phyloP scores from a whole-genome alignment of 768 basidiomycete genomes.

The Lentinus brumalis region DNA sequence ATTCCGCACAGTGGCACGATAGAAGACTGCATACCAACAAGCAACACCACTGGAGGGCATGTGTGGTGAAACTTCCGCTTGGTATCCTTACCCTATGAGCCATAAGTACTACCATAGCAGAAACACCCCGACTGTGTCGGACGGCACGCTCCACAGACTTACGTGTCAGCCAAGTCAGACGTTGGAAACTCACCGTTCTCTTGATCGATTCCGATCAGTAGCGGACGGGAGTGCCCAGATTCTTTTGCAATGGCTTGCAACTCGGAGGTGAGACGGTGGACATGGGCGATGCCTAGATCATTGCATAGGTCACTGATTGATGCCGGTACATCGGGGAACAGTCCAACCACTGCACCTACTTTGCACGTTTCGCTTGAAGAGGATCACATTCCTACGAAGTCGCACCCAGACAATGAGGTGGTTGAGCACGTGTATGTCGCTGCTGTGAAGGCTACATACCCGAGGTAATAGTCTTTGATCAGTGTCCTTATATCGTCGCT shows the following conservation, averaged over 20 bases:
- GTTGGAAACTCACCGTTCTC: slow-evolving; percentile 56
- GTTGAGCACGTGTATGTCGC: background rate
- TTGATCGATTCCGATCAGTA: slow-evolving; percentile 74
- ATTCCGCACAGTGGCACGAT: too few species aligned
- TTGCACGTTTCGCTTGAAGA: slow-evolving; percentile 68
- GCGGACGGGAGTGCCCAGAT: slow-evolving; percentile 54
- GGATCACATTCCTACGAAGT: slow-evolving; percentile 50
- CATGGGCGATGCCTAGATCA: slow-evolving; percentile 50
- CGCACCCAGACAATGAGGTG: background rate
- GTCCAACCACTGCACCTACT: slow-evolving; percentile 34
- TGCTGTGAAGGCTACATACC: slow-evolving; percentile 32
- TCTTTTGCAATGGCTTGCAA: slow-evolving; percentile 59
- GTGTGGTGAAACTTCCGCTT: too few species aligned
- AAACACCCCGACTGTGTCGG: too few species aligned
- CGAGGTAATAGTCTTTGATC: slow-evolving; percentile 64
- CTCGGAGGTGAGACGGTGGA: slow-evolving; percentile 46
- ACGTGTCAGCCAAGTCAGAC: too few species aligned
- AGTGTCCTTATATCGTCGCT: slow-evolving; percentile 55
- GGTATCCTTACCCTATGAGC: too few species aligned
- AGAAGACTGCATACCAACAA: too few species aligned
- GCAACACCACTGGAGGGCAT: too few species aligned
- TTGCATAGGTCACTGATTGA: background rate
- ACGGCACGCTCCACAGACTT: too few species aligned
- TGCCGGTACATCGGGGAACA: background rate
- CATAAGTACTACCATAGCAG: too few species aligned